phyloP scores from a whole-genome alignment of 2,329 filamentous ascomycete genomes.

The Colletotrichum orbiculare region DNA sequence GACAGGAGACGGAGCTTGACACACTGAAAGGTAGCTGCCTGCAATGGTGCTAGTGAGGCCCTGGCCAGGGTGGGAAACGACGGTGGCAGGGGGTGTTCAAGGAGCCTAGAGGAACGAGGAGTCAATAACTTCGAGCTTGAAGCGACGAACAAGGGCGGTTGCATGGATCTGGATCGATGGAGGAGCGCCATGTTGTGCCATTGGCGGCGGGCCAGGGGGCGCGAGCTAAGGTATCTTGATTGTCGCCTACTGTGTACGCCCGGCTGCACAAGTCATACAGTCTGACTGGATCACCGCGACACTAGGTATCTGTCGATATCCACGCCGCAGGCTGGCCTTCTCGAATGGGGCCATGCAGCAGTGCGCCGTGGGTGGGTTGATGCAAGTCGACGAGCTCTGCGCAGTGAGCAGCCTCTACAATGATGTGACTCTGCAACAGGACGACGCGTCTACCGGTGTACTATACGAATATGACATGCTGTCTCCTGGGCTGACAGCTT shows the following conservation, averaged over 20 bases:
- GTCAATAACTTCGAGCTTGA: slow-evolving; percentile 27
- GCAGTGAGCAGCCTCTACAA: slow-evolving; percentile 19
- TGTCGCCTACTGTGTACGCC: slow-evolving; percentile 25
- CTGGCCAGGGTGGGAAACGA: slow-evolving; percentile 31
- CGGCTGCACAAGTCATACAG: slow-evolving; percentile 14
- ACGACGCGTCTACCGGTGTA: slow-evolving; percentile 16
- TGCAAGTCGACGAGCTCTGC: slow-evolving; percentile 21
- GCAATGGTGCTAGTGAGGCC: slow-evolving; percentile 29
- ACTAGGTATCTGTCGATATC: background rate
- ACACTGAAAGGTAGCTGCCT: background rate
- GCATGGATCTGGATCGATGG: slow-evolving; percentile 33
- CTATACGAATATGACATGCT: slow-evolving; percentile 27
- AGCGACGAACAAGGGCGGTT: slow-evolving; percentile 32
- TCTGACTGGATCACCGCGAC: slow-evolving; percentile 28
- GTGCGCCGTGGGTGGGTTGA: slow-evolving; percentile 14
- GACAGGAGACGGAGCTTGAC: slow-evolving; percentile 29
- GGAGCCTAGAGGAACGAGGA: slow-evolving; percentile 22
- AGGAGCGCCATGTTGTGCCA: slow-evolving; percentile 37
- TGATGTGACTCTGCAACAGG: slow-evolving; percentile 14
- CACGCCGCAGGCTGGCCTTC: slow-evolving; percentile 17
- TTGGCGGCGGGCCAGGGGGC: slow-evolving; percentile 33
- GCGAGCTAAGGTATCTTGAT: slow-evolving; percentile 30
- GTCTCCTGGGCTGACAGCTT: slow-evolving; percentile 13
- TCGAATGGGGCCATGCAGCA: slow-evolving; percentile 4
- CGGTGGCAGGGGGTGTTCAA: slow-evolving; percentile 23